A percentile compares a stretch with the other conserved stretches of the same genome.
These are phyloP conservation scores for Voacanga thouarsii DNA, from an alignment of 257 asterid genomes.

Conservation along the genomic window DNA sequence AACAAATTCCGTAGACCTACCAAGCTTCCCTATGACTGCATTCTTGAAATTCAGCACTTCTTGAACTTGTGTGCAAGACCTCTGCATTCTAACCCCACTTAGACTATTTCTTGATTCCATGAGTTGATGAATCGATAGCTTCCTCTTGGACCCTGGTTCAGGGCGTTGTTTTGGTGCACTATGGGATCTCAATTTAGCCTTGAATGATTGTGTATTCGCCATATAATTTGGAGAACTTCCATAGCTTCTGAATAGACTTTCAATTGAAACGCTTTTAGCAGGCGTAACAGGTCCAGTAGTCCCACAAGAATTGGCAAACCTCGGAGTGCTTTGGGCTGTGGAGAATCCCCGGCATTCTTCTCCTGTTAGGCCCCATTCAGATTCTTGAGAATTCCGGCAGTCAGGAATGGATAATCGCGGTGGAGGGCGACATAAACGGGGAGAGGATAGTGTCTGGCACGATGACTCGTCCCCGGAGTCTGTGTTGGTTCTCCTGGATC, in stretches of 20 bases:
- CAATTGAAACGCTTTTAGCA: conserved; percentile 46
- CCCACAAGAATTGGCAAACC: conserved; percentile 35
- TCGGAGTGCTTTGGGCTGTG: conserved; percentile 72
- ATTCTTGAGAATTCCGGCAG: conserved; percentile 23
- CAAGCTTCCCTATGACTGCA: conserved; percentile 49
- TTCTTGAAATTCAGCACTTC: conserved; percentile 58
- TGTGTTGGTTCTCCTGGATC: conserved; percentile 47
- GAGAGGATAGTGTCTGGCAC: conserved; percentile 24
- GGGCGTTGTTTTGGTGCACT: conserved; percentile 84
- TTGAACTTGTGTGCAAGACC: conserved; percentile 60
- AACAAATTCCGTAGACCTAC: conserved; percentile 39
- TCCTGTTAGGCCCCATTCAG: conserved; percentile 31
- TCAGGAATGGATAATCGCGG: conserved; percentile 31
- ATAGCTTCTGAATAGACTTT: conserved; percentile 28
- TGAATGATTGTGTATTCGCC: conserved; percentile 79
- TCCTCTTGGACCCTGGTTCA: conserved; percentile 45
- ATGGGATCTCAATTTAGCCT: conserved; percentile 66
- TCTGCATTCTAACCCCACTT: conserved; percentile 71
- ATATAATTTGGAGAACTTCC: conserved; percentile 54
- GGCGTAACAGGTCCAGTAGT: conserved; percentile 36
- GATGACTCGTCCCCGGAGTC: conserved; percentile 33
- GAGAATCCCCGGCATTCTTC: conserved; percentile 39
- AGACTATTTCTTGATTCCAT: conserved; percentile 60
- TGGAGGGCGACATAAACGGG: conserved; percentile 19
- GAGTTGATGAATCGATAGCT: conserved; percentile 44